Evolutionary conservation across 352 stramenopile genomes (phyloP), one percentile per base, ranked within the genome.

Genomic region (Globisporangium iwayamae): DNA sequence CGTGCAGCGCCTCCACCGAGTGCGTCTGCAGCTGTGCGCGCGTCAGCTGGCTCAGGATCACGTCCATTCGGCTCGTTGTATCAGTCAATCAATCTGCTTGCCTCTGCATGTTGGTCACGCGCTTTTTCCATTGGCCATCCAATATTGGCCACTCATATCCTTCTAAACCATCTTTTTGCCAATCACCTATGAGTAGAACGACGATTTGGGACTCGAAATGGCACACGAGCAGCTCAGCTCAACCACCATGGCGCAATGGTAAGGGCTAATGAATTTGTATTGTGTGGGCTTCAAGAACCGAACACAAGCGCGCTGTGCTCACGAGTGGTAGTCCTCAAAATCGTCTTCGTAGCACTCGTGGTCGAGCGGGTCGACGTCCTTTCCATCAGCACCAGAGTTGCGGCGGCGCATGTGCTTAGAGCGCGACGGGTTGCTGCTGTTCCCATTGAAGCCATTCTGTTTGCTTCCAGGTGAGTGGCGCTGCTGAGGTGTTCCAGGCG

Each of bases 301-400:
- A 36, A 36, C 32, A 36, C 32, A 22, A 9, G n/a, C 16, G 10
- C 43, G 43, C 43, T 48, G 10, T 9, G n/a, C 43, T 48, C 60
- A 69, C 25, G 64, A 61, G 32, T 73, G 62, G 52, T 71, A 92
- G 22, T 89, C 81, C 50, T 94, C 85, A 70, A 94, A 94, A 60
- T 92, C 85, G 53, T 93, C 83, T 71, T 94, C 85, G 54, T 91
- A 92, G 53, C 72, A 75, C 41, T 87, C 81, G 3, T 80, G 73
- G 32, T 90, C 81, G 22, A 84, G 58, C 9, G 79, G 75, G 20
- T 80, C 73, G 14, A 61, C 63, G 51, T 58, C 52, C 28, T 46
- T 69, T 51, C 58, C 62, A 36, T 74, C 58, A 25, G 59, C 22
- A 9, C 18, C 11, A 6, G 28, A 68, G 43, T 52, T 36, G 11